Conservation (phyloP, 2,329 filamentous ascomycete genomes). For the Penicillium sp. region DNA sequence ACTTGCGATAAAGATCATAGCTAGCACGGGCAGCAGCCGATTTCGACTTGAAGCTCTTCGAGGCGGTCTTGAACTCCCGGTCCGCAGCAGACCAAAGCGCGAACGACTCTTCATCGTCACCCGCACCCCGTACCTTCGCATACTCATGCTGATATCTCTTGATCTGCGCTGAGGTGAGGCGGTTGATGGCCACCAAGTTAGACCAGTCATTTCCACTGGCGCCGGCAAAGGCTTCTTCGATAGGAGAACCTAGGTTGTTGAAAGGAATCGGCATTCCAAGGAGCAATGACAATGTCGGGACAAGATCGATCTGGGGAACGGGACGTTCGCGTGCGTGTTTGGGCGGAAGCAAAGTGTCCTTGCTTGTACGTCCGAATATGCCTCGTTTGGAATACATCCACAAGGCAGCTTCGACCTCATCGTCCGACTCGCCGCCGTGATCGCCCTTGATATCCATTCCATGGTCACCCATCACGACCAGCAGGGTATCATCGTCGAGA, state of each 20-base stretch:
- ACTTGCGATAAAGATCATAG: conserved; percentile 63
- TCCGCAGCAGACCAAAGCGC: conserved; percentile 62
- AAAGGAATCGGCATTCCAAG: conserved; percentile 91
- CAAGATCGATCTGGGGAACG: conserved; percentile 86
- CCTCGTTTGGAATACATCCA: conserved; percentile 97
- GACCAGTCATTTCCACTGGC: conserved; percentile 66
- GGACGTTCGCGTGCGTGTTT: conserved; percentile 70
- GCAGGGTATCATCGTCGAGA: conserved; percentile 79
- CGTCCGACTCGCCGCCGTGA: conserved; percentile 96
- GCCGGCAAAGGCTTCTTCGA: conserved; percentile 88
- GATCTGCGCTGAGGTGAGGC: conserved; percentile 78
- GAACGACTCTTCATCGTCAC: conserved; percentile 57
- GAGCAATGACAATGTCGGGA: conserved; percentile 84
- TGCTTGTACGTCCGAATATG: conserved; percentile 73
- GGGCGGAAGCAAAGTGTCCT: conserved; percentile 58
- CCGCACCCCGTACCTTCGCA: conserved; percentile 66
- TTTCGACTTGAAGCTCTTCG: conserved; percentile 41
- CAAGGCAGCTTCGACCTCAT: conserved; percentile 88
- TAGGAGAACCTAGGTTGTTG: conserved; percentile 90
- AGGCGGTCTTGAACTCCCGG: conserved; percentile 49
- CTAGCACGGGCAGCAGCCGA: conserved; percentile 41
- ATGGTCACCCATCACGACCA: conserved; percentile 98
- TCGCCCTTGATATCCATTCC: conserved; percentile 98
- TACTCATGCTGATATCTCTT: conserved; percentile 87
- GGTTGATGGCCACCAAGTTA: conserved; percentile 73